Percentiles rank a stretch among this genome's conserved stretches.
These are phyloP conservation scores for Blepharisma undulans DNA, from an alignment of 169 alveolate species.

Conservation along the genomic window DNA sequence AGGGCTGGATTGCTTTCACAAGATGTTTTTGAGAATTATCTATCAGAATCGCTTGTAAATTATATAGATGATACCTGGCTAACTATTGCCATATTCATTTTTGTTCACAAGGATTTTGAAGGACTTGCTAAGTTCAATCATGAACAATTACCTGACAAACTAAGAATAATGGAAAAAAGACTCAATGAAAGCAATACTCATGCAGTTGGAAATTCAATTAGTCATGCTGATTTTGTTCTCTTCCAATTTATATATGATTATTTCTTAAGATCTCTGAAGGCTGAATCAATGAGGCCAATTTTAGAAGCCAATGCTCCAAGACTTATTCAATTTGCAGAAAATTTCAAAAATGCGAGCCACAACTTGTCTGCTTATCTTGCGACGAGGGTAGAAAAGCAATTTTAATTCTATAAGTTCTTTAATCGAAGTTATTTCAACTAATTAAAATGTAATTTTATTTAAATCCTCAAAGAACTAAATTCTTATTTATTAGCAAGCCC, in stretches of 20 bases:
- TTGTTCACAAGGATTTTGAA: slow-evolving; percentile 36
- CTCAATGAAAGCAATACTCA: neutral
- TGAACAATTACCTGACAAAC: neutral
- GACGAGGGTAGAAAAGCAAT: neutral
- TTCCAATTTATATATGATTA: neutral
- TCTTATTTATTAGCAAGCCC: too few relatives aligned
- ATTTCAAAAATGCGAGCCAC: neutral
- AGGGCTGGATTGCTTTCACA: slow-evolving; percentile 38
- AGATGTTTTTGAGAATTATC: neutral
- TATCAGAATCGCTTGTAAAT: neutral
- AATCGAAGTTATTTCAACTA: too few relatives aligned
- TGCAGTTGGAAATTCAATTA: neutral
- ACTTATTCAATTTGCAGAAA: neutral
- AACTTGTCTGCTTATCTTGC: neutral
- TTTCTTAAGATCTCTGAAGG: neutral
- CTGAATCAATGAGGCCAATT: neutral
- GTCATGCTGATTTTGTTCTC: slow-evolving; percentile 5
- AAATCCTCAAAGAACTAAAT: too few relatives aligned
- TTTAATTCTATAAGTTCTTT: too few relatives aligned
- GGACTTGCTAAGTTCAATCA: neutral
- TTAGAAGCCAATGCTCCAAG: neutral
- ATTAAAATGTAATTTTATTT: too few relatives aligned
- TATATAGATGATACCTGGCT: neutral
- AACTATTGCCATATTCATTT: neutral
- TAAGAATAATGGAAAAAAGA: neutral